Evolutionary conservation across 495 filamentous ascomycete genomes (phyloP).

Genomic region (Jackrogersella multiformis): DNA sequence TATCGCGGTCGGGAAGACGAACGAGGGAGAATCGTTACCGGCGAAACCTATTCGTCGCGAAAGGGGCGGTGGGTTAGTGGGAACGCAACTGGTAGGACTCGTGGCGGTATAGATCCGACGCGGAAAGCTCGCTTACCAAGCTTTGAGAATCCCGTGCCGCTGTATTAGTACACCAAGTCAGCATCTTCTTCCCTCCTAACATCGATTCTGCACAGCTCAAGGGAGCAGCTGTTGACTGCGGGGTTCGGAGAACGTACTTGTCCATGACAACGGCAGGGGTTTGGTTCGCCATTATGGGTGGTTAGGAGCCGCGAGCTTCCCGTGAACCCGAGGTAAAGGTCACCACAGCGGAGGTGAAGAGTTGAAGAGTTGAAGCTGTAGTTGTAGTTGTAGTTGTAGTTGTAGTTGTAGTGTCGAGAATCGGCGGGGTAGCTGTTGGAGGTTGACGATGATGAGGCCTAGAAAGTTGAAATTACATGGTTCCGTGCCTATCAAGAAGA

Average conservation of each 20-base stretch:
- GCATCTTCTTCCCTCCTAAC: conserved; percentile 36
- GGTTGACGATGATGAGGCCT: conserved; percentile 27
- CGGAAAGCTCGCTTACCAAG: conserved; percentile 70
- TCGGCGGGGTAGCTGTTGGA: conserved; percentile 31
- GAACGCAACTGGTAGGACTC: conserved; percentile 4
- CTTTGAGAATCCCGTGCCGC: conserved; percentile 99
- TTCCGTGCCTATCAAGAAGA: conserved; percentile 41
- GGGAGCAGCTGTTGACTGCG: conserved; percentile 20
- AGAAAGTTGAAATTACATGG: conserved; percentile 28
- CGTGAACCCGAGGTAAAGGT: conserved; percentile 30
- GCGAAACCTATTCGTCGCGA: conserved; percentile 79
- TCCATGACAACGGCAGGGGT: conserved; percentile 99
- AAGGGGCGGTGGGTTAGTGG: conserved; percentile 41
- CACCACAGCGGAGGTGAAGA: background rate
- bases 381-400: too few relatives aligned
- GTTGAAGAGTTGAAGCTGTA: too few relatives aligned
- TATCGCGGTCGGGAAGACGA: conserved; percentile 98
- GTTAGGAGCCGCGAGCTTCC: conserved; percentile 40
- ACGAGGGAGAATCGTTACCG: conserved; percentile 98
- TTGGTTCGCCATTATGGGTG: conserved; percentile 82
- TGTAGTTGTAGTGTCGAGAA: conserved; percentile 20
- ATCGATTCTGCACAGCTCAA: background rate
- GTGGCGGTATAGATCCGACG: conserved; percentile 8
- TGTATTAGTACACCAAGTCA: conserved; percentile 50
- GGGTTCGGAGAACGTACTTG: conserved; percentile 80